A percentile compares a stretch with the other conserved stretches of the same genome.
Evolutionary conservation across 164 flowering plant species (phyloP).

Genomic region (Taxillus chinensis): DNA sequence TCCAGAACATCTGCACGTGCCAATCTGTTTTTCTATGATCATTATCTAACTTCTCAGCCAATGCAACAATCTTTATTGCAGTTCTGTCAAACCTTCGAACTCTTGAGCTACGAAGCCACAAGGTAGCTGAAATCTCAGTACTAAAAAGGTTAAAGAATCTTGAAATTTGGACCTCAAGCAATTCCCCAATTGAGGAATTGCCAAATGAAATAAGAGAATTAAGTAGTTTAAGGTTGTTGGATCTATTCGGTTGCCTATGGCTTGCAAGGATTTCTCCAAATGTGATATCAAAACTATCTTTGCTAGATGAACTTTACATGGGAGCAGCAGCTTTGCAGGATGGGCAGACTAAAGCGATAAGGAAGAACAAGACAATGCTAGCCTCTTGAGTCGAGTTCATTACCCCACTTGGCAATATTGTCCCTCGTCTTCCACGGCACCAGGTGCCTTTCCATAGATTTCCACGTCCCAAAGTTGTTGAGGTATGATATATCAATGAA

Average conservation of each 20-base stretch:
- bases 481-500: too few relatives aligned
- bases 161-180: not conserved
- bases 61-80: conserved; percentile 2
- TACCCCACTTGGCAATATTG: too few relatives aligned
- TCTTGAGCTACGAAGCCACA: not conserved
- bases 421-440: too few relatives aligned
- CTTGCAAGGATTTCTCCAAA: not conserved
- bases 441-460: too few relatives aligned
- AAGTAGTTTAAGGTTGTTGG: conserved; percentile 5
- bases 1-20: not conserved
- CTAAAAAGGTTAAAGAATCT: not conserved
- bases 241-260: not conserved
- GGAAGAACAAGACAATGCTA: not conserved
- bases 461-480: too few relatives aligned
- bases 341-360: not conserved
- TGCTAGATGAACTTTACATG: conserved; percentile 7
- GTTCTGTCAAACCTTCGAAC: conserved; percentile 5
- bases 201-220: not conserved
- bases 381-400: not conserved
- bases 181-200: not conserved
- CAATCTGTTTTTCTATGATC: too few relatives aligned
- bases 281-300: conserved; percentile 6
- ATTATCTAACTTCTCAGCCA: too few relatives aligned
- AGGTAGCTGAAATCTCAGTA: not conserved
- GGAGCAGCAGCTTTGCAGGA: conserved; percentile 6